Evolutionary conservation across 2,329 filamentous ascomycete genomes (phyloP).

Genomic region (Alternaria tenuissima): DNA sequence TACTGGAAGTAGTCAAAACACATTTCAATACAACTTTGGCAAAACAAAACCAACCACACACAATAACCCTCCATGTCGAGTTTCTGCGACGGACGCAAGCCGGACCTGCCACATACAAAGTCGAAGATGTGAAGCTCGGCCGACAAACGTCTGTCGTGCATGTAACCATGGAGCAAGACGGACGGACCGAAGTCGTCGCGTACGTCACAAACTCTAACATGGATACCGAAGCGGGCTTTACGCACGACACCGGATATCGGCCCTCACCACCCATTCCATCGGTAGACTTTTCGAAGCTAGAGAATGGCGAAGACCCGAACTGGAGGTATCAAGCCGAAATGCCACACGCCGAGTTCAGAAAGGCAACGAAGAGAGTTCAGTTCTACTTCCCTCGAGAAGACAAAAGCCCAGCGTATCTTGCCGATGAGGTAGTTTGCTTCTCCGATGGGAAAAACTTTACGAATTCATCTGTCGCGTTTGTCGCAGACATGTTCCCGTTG

Average conservation of each 20-base stretch:
- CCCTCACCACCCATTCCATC: constrained; percentile 57
- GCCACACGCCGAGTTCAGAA: constrained; percentile 57
- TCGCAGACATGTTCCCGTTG: constrained; percentile 74
- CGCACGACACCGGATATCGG: constrained; percentile 63
- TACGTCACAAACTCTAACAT: constrained; percentile 73
- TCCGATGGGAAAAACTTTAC: constrained; percentile 69
- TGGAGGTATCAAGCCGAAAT: constrained; percentile 58
- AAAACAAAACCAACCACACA: constrained; percentile 67
- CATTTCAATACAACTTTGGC: constrained; percentile 68
- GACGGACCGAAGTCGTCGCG: constrained; percentile 68
- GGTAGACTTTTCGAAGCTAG: constrained; percentile 55
- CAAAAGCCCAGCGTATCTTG: constrained; percentile 50
- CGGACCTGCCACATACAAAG: constrained; percentile 65
- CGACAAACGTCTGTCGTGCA: constrained; percentile 70
- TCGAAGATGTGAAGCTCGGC: constrained; percentile 71
- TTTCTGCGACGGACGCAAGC: constrained; percentile 70
- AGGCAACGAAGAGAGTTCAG: constrained; percentile 61
- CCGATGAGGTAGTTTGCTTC: constrained; percentile 75
- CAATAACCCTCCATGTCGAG: constrained; percentile 70
- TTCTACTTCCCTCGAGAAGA: constrained; percentile 62
- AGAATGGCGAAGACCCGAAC: constrained; percentile 55
- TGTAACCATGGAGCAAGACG: constrained; percentile 65
- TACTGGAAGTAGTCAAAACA: constrained; percentile 66
- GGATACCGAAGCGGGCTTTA: constrained; percentile 64
- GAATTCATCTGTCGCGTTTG: constrained; percentile 68